These are phyloP conservation scores for Lachancea lanzarotensis DNA, from an alignment of 805 yeast species.

Conservation along the genomic window DNA sequence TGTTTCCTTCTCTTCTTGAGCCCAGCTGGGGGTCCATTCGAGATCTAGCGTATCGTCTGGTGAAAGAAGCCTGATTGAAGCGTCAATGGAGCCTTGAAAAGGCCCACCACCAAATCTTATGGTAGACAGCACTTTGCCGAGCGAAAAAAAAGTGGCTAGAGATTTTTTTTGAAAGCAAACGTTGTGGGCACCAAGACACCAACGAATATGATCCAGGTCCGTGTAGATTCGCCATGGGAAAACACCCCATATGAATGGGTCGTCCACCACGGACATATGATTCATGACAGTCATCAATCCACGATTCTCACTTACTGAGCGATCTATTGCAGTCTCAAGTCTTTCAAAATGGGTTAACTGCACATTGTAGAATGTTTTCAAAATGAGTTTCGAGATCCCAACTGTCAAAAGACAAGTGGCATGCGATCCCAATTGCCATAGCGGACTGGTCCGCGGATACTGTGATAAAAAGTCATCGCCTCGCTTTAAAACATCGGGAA, in stretches of 20 bases:
- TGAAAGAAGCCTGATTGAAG: conserved; percentile 69
- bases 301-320: conserved; percentile 60
- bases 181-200: conserved; percentile 94
- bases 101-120: conserved; percentile 90
- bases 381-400: conserved; percentile 52
- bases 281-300: conserved; percentile 84
- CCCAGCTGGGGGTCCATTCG: conserved; percentile 33
- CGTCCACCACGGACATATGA: conserved; percentile 88
- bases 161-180: conserved; percentile 64
- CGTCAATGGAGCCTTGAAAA: conserved; percentile 84
- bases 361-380: conserved; percentile 60
- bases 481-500: conserved; percentile 56
- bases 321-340: conserved; percentile 56
- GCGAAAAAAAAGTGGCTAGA: conserved; percentile 58
- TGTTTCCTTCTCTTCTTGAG: not conserved
- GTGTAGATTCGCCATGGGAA: conserved; percentile 64
- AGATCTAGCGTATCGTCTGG: conserved; percentile 60
- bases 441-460: conserved; percentile 50
- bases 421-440: conserved; percentile 67
- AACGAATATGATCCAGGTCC: conserved; percentile 63
- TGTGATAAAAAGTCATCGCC: conserved; percentile 66
- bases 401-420: conserved; percentile 63
- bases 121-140: conserved; percentile 85
- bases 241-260: conserved; percentile 84
- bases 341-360: conserved; percentile 54